Conservation (phyloP, 2,329 filamentous ascomycete genomes). For the Apiospora rasikravindrae region DNA sequence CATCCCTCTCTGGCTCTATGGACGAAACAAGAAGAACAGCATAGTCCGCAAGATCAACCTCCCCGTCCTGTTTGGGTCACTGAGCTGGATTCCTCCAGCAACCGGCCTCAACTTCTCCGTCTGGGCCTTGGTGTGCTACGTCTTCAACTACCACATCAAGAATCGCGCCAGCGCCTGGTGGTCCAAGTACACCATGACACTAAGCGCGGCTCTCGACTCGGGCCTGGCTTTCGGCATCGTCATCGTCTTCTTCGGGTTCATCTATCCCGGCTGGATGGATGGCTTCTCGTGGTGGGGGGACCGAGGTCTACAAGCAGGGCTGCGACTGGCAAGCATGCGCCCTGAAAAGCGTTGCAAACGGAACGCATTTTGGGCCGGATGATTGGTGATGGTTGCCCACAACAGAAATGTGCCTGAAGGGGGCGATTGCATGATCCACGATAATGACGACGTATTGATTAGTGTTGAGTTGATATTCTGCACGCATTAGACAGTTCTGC, state of each 20-base stretch:
- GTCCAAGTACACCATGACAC: constrained; percentile 90
- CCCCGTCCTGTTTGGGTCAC: constrained; percentile 80
- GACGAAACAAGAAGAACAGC: constrained; percentile 61
- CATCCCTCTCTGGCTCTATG: constrained; percentile 75
- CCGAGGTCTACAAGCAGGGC: constrained; percentile 81
- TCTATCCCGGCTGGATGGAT: constrained; percentile 79
- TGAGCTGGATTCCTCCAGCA: constrained; percentile 87
- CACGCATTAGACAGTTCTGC: not conserved
- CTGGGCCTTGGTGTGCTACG: constrained; percentile 83
- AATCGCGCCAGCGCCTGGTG: constrained; percentile 77
- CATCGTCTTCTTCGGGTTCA: constrained; percentile 82
- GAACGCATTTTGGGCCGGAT: constrained; percentile 69
- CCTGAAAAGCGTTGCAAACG: constrained; percentile 67
- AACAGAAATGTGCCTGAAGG: not conserved
- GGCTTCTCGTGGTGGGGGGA: constrained; percentile 88
- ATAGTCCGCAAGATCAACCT: constrained; percentile 79
- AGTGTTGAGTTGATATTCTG: not conserved
- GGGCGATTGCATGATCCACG: not conserved
- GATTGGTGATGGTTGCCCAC: constrained; percentile 51
- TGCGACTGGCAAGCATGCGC: constrained; percentile 86
- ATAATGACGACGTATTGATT: not conserved
- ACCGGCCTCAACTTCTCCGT: constrained; percentile 87
- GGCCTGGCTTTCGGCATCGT: constrained; percentile 83
- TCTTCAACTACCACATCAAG: constrained; percentile 81
- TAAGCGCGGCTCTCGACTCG: constrained; percentile 82